Evolutionary conservation across 441 rosid genomes (phyloP).

Genomic region (Populus hybrid): DNA sequence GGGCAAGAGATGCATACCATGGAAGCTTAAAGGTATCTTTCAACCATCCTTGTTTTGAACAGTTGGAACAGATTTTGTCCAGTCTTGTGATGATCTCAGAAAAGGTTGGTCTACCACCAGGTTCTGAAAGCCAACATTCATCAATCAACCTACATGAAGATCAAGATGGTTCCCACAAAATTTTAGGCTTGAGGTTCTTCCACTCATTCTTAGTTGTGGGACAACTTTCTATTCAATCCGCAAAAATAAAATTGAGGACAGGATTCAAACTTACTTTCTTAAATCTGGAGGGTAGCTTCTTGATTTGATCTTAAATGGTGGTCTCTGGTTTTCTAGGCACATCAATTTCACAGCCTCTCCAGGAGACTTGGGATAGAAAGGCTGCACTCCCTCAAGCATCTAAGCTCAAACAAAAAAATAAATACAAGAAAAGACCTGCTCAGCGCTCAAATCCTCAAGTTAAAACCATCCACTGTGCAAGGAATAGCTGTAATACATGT

Average conservation of each 20-base stretch:
- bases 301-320: constrained; percentile 64
- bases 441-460: constrained; percentile 2
- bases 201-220: background rate
- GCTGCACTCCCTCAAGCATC: constrained; percentile 93
- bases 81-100: constrained; percentile 69
- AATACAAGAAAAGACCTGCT: background rate
- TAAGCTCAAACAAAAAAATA: constrained; percentile 29
- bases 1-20: constrained; percentile 36
- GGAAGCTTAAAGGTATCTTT: constrained; percentile 77
- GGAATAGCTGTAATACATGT: background rate
- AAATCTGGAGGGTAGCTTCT: constrained; percentile 75
- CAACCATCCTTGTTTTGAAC: constrained; percentile 87
- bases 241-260: background rate
- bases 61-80: constrained; percentile 51
- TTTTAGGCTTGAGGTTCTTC: background rate
- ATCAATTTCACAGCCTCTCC: constrained; percentile 72
- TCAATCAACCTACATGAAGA: constrained; percentile 58
- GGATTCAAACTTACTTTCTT: constrained; percentile 62
- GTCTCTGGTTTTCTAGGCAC: constrained; percentile 72
- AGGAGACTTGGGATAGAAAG: constrained; percentile 73
- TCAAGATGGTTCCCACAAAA: constrained; percentile 1
- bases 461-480: background rate
- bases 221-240: background rate
- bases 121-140: constrained; percentile 74
- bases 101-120: constrained; percentile 57